A percentile compares a stretch with the other conserved stretches of the same genome.
phyloP scores from a whole-genome alignment of 345 rosid genomes.

The Eucalyptus grandis region DNA sequence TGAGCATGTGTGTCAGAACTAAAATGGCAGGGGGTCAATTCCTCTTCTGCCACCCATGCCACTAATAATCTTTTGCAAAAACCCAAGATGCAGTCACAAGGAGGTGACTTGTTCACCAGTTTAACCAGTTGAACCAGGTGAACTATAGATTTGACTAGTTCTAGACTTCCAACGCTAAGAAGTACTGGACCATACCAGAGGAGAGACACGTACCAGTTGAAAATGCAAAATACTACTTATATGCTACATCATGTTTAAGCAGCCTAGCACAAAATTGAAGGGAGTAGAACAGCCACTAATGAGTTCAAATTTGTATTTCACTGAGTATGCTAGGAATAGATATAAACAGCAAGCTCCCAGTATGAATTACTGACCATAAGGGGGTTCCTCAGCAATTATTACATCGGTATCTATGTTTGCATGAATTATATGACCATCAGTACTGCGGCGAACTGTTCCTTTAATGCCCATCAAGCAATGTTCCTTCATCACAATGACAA shows the following conservation, averaged over 20 bases:
- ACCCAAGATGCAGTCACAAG: not conserved
- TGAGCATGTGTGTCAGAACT: not conserved
- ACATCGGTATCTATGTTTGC: slow-evolving; percentile 99
- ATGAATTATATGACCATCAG: slow-evolving; percentile 97
- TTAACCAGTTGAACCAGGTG: not conserved
- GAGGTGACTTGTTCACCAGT: not conserved
- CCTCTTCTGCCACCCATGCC: not conserved
- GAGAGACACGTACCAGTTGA: not conserved
- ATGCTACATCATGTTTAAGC: not conserved
- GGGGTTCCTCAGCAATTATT: slow-evolving; percentile 96
- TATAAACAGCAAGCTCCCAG: not conserved
- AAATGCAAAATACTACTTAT: not conserved
- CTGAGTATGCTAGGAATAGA: not conserved
- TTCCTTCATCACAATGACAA: slow-evolving; percentile 41
- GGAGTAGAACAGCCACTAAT: not conserved
- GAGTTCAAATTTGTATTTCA: not conserved
- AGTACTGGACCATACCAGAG: not conserved
- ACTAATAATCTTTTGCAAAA: not conserved
- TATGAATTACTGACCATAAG: slow-evolving; percentile 59
- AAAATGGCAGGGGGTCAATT: not conserved
- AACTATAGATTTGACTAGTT: not conserved
- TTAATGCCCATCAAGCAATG: slow-evolving; percentile 99
- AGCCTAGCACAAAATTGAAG: not conserved
- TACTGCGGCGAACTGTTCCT: slow-evolving; percentile 98
- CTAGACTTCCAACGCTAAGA: not conserved